A percentile compares a stretch with the other conserved stretches of the same genome.
phyloP scores from a whole-genome alignment of 2,329 filamentous ascomycete genomes.

The Tolypocladium pustulatum region DNA sequence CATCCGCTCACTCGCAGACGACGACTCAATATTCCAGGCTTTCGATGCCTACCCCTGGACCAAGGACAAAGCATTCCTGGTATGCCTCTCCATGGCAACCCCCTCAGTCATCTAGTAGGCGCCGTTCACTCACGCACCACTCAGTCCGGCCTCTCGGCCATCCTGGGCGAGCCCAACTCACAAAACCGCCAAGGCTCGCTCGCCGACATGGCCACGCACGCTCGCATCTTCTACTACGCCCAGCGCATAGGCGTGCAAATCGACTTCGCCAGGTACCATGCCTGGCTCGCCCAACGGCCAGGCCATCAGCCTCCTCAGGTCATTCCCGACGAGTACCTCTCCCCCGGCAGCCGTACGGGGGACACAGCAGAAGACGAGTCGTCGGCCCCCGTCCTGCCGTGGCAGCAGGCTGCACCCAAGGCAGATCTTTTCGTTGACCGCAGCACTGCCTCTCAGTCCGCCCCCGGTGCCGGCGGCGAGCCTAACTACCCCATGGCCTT shows the following conservation, averaged over 20 bases:
- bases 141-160: conserved; percentile 51
- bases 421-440: conserved; percentile 35
- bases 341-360: neutral
- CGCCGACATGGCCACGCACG: conserved; percentile 51
- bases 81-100: conserved; percentile 15
- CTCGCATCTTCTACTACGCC: conserved; percentile 57
- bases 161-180: conserved; percentile 43
- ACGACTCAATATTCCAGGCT: conserved; percentile 42
- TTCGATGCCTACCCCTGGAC: conserved; percentile 60
- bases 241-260: conserved; percentile 41
- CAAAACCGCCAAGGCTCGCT: conserved; percentile 35
- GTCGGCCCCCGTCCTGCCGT: conserved; percentile 20
- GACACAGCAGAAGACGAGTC: conserved; percentile 2
- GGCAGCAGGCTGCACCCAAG: conserved; percentile 40
- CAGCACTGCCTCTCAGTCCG: conserved; percentile 12
- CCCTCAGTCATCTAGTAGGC: neutral
- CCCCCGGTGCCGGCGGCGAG: conserved; percentile 23
- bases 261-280: conserved; percentile 57
- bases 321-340: conserved; percentile 22
- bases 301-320: conserved; percentile 23
- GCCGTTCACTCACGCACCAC: neutral
- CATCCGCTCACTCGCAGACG: conserved; percentile 27
- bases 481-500: conserved; percentile 76
- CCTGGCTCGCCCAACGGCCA: conserved; percentile 40
- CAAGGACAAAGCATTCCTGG: conserved; percentile 58